These are phyloP conservation scores for Cyphellophora attinorum DNA, from an alignment of 2,329 filamentous ascomycete species.

Conservation along the genomic window DNA sequence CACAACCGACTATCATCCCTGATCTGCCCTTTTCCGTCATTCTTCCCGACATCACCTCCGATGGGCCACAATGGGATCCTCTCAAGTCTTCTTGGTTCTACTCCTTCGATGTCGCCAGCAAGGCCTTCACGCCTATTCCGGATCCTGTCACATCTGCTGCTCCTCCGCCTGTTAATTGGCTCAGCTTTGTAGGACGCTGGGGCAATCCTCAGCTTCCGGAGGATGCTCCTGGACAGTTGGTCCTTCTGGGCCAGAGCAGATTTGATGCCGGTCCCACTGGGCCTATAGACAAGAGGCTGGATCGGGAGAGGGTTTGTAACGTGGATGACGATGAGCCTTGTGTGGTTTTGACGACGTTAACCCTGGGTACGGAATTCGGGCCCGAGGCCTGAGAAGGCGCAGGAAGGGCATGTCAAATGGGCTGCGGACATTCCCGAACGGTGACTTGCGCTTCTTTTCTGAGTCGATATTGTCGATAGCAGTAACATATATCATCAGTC, in stretches of 20 bases:
- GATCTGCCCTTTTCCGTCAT: constrained; percentile 43
- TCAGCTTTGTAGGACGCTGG: constrained; percentile 51
- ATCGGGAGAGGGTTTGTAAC: constrained; percentile 45
- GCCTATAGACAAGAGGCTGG: constrained; percentile 49
- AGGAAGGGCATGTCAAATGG: too few species aligned
- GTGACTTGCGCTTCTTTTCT: too few species aligned
- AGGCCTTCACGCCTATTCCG: constrained; percentile 32
- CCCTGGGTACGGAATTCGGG: constrained; percentile 4
- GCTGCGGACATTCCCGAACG: too few species aligned
- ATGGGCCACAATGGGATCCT: constrained; percentile 53
- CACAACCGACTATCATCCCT: constrained; percentile 55
- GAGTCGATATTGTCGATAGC: too few species aligned
- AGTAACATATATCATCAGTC: too few species aligned
- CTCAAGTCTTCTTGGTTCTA: constrained; percentile 46
- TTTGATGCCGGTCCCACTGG: constrained; percentile 52
- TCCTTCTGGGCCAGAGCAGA: constrained; percentile 43
- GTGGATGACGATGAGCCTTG: constrained; percentile 23
- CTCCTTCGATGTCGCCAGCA: constrained; percentile 34
- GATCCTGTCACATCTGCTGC: constrained; percentile 26
- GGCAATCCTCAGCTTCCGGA: constrained; percentile 51
- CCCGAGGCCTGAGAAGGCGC: too few species aligned
- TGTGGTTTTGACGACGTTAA: constrained; percentile 5
- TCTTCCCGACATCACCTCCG: constrained; percentile 46
- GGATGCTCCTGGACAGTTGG: constrained; percentile 31
- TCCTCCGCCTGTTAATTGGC: constrained; percentile 39